Percentiles rank a stretch among this genome's conserved stretches.
Conservation (phyloP, 306 rosid genomes). For the Inga laurina region DNA sequence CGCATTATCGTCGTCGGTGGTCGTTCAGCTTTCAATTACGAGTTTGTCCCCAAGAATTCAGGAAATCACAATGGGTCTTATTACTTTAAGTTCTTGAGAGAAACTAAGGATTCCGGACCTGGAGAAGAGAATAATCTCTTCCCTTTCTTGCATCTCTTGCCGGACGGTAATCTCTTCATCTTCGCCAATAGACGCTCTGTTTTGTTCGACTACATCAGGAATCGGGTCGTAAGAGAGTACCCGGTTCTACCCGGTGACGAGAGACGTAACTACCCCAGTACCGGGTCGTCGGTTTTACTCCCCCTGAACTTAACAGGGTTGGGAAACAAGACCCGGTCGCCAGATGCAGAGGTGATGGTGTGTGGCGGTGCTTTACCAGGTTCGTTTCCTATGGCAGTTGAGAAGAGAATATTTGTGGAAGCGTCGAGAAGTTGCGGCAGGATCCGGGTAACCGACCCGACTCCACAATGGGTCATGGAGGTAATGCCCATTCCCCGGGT, state of each 20-base stretch:
- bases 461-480: conserved; percentile 68
- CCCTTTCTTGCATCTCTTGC: conserved; percentile 77
- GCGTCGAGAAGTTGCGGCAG: conserved; percentile 68
- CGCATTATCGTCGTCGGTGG: conserved; percentile 63
- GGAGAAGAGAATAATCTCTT: conserved; percentile 82
- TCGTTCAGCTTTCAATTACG: conserved; percentile 51
- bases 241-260: conserved; percentile 58
- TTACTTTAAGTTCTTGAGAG: conserved; percentile 49
- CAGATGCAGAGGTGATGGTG: conserved; percentile 59
- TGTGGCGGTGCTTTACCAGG: conserved; percentile 76
- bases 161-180: conserved; percentile 72
- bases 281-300: conserved; percentile 73
- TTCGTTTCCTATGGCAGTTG: conserved; percentile 40
- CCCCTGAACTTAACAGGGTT: conserved; percentile 47
- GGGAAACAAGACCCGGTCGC: background rate
- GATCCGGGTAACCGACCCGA: conserved; percentile 47
- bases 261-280: conserved; percentile 76
- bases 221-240: conserved; percentile 38
- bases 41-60: conserved; percentile 56
- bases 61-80: background rate
- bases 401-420: conserved; percentile 23
- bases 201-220: conserved; percentile 42
- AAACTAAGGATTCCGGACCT: conserved; percentile 46
- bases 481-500: conserved; percentile 68
- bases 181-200: conserved; percentile 69